These are phyloP conservation scores for Leucocoprinus birnbaumii DNA, from an alignment of 768 basidiomycete species.

Conservation along the genomic window DNA sequence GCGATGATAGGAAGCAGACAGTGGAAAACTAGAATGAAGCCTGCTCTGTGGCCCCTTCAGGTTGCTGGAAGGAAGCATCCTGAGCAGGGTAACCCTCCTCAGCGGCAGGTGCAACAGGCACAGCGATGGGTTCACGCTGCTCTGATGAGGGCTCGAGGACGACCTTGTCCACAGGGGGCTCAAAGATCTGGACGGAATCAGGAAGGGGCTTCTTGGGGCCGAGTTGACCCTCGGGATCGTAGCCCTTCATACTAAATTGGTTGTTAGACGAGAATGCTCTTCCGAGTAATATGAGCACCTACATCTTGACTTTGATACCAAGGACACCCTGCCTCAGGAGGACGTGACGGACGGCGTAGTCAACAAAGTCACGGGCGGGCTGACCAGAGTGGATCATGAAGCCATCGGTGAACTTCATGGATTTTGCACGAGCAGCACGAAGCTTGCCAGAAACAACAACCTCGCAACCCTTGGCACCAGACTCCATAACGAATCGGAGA, in stretches of 20 bases:
- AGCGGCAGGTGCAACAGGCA: slow-evolving; percentile 46
- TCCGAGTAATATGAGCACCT: slow-evolving; percentile 14
- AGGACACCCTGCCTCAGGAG: slow-evolving; percentile 98
- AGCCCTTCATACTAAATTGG: slow-evolving; percentile 84
- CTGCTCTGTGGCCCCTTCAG: slow-evolving; percentile 40
- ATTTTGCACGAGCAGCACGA: slow-evolving; percentile 98
- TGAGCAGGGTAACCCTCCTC: slow-evolving; percentile 52
- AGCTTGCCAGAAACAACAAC: slow-evolving; percentile 99
- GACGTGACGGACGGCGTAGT: slow-evolving; percentile 97
- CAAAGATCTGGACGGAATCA: slow-evolving; percentile 87
- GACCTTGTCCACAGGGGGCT: slow-evolving; percentile 89
- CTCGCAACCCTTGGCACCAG: slow-evolving; percentile 98
- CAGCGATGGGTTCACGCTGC: slow-evolving; percentile 67
- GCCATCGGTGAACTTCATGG: slow-evolving; percentile 99
- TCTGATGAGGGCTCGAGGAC: slow-evolving; percentile 89
- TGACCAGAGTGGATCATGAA: slow-evolving; percentile 99
- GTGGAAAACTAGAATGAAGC: slow-evolving; percentile 54
- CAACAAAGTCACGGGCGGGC: slow-evolving; percentile 94
- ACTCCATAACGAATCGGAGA: slow-evolving; percentile 99
- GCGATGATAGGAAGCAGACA: slow-evolving; percentile 13
- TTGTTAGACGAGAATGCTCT: slow-evolving; percentile 2
- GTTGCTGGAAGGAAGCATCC: slow-evolving; percentile 38
- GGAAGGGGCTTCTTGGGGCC: slow-evolving; percentile 95
- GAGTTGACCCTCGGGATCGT: slow-evolving; percentile 85
- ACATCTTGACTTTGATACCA: slow-evolving; percentile 99